Conservation (phyloP, 2,329 filamentous ascomycete genomes). For the Cladosporium sp. region DNA sequence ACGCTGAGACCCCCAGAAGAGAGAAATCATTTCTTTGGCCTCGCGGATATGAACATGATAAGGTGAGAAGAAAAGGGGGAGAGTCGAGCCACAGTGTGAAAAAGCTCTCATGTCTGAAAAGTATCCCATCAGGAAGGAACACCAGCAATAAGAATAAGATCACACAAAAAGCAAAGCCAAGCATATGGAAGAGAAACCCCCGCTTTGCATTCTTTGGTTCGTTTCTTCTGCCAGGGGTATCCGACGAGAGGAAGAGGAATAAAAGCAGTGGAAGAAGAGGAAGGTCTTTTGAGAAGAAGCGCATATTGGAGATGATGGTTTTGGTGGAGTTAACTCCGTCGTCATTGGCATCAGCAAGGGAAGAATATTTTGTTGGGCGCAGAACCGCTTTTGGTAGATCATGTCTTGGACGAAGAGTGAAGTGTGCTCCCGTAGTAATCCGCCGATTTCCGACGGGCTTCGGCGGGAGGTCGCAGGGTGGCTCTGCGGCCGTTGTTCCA, state of each 20-base stretch:
- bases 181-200: background rate
- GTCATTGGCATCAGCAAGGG: conserved; percentile 8
- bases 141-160: background rate
- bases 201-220: background rate
- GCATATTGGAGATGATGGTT: conserved; percentile 9
- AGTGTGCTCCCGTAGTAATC: background rate
- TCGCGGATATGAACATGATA: background rate
- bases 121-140: background rate
- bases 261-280: background rate
- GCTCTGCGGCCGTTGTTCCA: conserved; percentile 8
- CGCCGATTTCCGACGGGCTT: background rate
- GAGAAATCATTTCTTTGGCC: background rate
- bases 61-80: background rate
- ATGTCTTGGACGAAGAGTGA: background rate
- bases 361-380: background rate
- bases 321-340: conserved; percentile 3
- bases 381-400: background rate
- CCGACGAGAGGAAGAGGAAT: background rate
- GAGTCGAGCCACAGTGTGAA: background rate
- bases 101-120: background rate
- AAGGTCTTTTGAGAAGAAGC: background rate
- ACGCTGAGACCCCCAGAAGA: background rate
- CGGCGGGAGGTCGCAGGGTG: background rate
- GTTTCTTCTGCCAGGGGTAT: conserved; percentile 6
- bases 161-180: background rate